phyloP scores from a whole-genome alignment of 2,329 filamentous ascomycete species.

The Diaporthe sp. region DNA sequence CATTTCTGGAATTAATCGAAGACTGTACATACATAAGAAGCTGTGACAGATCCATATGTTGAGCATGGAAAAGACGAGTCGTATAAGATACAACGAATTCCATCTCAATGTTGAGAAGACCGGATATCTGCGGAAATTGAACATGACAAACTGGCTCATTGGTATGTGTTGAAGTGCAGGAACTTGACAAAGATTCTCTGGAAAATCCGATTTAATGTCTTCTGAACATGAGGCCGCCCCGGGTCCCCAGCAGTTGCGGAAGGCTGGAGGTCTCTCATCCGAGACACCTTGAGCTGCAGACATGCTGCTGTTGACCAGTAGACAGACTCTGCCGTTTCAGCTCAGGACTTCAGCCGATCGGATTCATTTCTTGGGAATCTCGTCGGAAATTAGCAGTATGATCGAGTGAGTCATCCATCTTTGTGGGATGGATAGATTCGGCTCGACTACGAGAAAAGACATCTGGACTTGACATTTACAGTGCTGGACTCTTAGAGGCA shows the following conservation, averaged over 20 bases:
- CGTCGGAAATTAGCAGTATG: not conserved
- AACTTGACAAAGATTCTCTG: not conserved
- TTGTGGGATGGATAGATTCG: not conserved
- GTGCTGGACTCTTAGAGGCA: too few species aligned
- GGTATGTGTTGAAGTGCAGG: not conserved
- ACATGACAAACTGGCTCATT: not conserved
- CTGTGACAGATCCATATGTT: too few species aligned
- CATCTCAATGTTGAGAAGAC: not conserved
- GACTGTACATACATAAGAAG: not conserved
- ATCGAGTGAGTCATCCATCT: not conserved
- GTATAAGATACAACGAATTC: not conserved
- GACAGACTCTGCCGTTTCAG: not conserved
- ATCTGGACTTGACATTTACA: too few species aligned
- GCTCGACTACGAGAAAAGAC: not conserved
- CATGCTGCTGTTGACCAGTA: not conserved
- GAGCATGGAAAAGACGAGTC: not conserved
- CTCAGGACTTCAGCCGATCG: not conserved
- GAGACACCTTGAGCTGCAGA: not conserved
- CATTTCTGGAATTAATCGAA: not conserved
- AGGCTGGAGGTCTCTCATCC: not conserved
- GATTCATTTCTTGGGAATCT: not conserved
- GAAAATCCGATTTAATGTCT: not conserved
- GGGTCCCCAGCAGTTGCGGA: not conserved
- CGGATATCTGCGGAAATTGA: not conserved
- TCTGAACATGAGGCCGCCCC: not conserved